Percentiles rank a stretch among this genome's conserved stretches.
These are phyloP conservation scores for Ophiocordyceps robertsii DNA, from an alignment of 2,329 filamentous ascomycete species.

Conservation along the genomic window DNA sequence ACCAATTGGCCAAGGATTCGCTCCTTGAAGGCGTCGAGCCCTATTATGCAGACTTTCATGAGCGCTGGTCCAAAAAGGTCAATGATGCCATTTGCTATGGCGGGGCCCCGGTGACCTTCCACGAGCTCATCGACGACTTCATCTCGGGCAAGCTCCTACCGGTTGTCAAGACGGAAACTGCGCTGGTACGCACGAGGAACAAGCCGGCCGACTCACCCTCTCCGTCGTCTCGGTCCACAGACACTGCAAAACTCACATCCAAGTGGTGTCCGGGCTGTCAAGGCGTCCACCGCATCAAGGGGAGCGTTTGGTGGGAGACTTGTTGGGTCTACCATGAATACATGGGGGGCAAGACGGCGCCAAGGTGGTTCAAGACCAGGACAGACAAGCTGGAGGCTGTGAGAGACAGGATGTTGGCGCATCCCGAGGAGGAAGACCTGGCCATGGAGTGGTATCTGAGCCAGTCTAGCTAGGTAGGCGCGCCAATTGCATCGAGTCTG, in stretches of 20 bases:
- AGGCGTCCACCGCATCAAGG: not conserved
- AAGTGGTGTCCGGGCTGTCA: conserved; percentile 1
- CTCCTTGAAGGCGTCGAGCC: not conserved
- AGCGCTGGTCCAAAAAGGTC: not conserved
- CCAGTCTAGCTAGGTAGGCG: not conserved
- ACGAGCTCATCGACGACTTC: not conserved
- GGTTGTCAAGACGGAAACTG: not conserved
- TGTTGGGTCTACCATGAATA: not conserved
- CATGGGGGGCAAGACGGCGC: not conserved
- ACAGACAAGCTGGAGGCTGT: not conserved
- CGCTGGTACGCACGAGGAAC: not conserved
- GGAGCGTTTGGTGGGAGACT: not conserved
- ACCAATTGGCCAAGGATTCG: not conserved
- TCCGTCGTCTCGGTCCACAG: not conserved
- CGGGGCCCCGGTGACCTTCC: not conserved
- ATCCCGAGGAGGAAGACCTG: not conserved
- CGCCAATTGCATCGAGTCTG: too few relatives aligned
- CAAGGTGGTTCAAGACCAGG: not conserved
- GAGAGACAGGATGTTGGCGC: not conserved
- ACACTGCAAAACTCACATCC: too few relatives aligned
- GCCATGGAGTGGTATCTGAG: not conserved
- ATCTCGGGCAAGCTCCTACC: not conserved
- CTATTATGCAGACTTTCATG: not conserved
- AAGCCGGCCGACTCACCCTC: not conserved
- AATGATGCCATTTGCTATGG: not conserved